Evolutionary conservation across 495 filamentous ascomycete genomes (phyloP).

Genomic region (Choiromyces venosus): DNA sequence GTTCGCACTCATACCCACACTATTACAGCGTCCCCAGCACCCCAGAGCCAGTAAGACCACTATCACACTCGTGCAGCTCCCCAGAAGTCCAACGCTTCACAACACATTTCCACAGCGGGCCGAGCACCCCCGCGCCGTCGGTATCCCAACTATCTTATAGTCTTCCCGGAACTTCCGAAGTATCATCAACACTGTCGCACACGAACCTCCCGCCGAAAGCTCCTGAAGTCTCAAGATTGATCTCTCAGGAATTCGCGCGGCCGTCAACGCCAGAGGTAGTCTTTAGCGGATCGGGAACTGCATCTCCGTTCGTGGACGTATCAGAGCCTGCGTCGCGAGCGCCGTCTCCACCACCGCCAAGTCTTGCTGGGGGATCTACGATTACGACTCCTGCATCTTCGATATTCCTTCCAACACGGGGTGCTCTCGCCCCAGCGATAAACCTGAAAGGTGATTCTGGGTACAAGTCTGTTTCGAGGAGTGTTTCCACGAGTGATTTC

Average conservation of each 20-base stretch:
- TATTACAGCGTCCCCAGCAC: constrained; percentile 14
- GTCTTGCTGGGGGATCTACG: constrained; percentile 20
- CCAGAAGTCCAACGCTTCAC: constrained; percentile 19
- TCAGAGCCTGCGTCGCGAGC: constrained; percentile 24
- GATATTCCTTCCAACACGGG: constrained; percentile 8
- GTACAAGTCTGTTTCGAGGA: constrained; percentile 8
- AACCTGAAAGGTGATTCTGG: constrained; percentile 20
- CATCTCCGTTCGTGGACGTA: constrained; percentile 16
- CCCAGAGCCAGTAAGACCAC: constrained; percentile 14
- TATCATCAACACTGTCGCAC: neutral
- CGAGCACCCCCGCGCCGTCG: constrained; percentile 22
- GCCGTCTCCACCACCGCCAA: constrained; percentile 27
- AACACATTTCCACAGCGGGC: constrained; percentile 21
- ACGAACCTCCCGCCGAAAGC: neutral
- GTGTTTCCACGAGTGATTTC: constrained; percentile 23
- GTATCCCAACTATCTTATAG: neutral
- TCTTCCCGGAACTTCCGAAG: neutral
- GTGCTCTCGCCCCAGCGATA: constrained; percentile 21
- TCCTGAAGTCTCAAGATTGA: neutral
- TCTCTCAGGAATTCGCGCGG: constrained; percentile 18
- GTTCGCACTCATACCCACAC: constrained; percentile 20
- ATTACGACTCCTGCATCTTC: constrained; percentile 29
- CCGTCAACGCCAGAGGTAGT: constrained; percentile 26
- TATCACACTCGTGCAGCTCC: constrained; percentile 30
- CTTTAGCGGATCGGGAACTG: constrained; percentile 17